These are phyloP conservation scores for Kodamaea plutei DNA, from an alignment of 1,139 yeast species.

Conservation along the genomic window DNA sequence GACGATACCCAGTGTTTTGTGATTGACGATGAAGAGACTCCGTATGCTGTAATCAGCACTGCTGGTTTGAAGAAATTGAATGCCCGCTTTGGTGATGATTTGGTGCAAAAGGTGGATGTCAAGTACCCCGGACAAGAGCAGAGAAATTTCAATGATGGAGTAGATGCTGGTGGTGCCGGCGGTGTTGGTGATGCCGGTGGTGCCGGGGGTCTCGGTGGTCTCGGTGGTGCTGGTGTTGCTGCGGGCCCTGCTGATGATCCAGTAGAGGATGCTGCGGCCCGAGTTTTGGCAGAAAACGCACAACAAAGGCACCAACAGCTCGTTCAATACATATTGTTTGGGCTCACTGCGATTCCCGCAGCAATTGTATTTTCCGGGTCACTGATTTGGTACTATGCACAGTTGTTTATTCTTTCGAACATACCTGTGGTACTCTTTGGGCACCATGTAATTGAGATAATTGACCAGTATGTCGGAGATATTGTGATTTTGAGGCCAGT, in stretches of 20 bases:
- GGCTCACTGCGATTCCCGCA: constrained; percentile 1
- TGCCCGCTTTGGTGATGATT: constrained; percentile 5
- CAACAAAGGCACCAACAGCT: constrained; percentile 3
- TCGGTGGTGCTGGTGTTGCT: neutral
- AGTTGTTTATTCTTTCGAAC: constrained; percentile 3
- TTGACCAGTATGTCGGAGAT: too few relatives aligned
- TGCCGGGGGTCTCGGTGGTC: neutral
- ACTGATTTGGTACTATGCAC: neutral
- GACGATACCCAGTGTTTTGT: constrained; percentile 42
- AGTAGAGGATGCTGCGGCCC: neutral
- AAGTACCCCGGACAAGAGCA: neutral
- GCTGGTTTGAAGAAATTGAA: constrained; percentile 28
- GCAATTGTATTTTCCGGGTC: constrained; percentile 2
- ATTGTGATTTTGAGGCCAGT: too few relatives aligned
- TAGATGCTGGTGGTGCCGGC: neutral
- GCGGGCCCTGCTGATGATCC: neutral
- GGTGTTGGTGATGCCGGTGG: neutral
- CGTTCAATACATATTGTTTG: constrained; percentile 1
- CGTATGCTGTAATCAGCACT: constrained; percentile 37
- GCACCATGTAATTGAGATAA: neutral
- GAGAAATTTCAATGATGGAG: neutral
- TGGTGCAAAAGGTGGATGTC: constrained; percentile 11
- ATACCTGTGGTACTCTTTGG: constrained; percentile 6
- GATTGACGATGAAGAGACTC: constrained; percentile 33
- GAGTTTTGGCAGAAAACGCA: neutral